These are phyloP conservation scores for Monosporascus sp. DNA, from an alignment of 2,329 filamentous ascomycete species.

Conservation along the genomic window DNA sequence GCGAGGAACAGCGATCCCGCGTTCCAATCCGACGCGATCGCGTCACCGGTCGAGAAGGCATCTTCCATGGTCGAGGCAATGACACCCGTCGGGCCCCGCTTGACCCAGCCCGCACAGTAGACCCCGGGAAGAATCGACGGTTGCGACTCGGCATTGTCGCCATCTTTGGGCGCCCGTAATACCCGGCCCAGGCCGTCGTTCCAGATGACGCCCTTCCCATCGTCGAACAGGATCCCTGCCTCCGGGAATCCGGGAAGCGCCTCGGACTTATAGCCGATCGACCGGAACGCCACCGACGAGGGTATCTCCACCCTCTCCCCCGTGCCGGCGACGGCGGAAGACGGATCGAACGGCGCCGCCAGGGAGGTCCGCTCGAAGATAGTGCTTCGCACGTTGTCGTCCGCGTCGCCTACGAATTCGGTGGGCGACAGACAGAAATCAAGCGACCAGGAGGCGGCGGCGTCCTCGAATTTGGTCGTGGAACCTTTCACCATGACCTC, in stretches of 20 bases:
- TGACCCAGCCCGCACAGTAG: conserved; percentile 96
- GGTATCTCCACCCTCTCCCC: conserved; percentile 48
- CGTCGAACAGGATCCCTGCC: conserved; percentile 73
- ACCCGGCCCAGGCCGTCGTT: conserved; percentile 80
- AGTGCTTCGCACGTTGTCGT: conserved; percentile 53
- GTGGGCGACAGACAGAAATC: conserved; percentile 79
- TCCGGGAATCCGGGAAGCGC: conserved; percentile 69
- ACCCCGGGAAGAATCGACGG: conserved; percentile 57
- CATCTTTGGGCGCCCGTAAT: conserved; percentile 29
- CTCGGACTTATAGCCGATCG: conserved; percentile 88
- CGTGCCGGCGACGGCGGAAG: conserved; percentile 42
- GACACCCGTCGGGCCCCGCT: conserved; percentile 87
- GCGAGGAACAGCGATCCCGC: conserved; percentile 35
- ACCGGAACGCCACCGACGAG: conserved; percentile 75
- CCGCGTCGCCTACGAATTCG: conserved; percentile 52
- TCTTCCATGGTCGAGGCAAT: conserved; percentile 96
- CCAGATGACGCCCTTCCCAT: conserved; percentile 65
- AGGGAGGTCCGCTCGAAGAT: conserved; percentile 61
- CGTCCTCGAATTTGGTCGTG: conserved; percentile 36
- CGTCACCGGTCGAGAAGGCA: conserved; percentile 83
- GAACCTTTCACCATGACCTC: conserved; percentile 78
- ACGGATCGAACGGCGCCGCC: conserved; percentile 47
- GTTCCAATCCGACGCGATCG: conserved; percentile 73
- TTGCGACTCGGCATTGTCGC: conserved; percentile 27
- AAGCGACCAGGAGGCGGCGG: conserved; percentile 71